Evolutionary conservation across 1,284 basidiomycete species (phyloP).

Genomic region (Mycocalia duriaeana): DNA sequence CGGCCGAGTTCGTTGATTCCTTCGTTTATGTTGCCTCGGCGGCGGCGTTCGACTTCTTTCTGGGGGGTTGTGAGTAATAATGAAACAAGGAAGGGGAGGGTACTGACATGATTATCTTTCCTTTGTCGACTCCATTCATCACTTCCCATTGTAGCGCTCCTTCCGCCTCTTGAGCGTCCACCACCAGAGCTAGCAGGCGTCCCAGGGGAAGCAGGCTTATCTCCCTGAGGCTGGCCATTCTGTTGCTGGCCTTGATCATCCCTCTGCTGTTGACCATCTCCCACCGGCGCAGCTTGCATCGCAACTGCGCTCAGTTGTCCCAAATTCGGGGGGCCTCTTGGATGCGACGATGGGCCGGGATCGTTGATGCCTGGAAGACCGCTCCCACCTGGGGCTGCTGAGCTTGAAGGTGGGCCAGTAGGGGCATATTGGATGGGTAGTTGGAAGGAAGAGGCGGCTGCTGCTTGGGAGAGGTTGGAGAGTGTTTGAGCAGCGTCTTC

Average conservation of each 20-base stretch:
- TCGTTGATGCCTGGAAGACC: constrained; percentile 45
- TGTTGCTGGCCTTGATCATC: background rate
- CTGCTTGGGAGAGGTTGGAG: constrained; percentile 53
- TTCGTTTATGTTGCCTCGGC: constrained; percentile 92
- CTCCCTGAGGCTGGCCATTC: background rate
- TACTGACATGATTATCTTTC: constrained; percentile 79
- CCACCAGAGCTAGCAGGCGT: constrained; percentile 21
- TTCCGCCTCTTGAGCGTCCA: constrained; percentile 40
- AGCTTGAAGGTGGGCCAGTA: too few relatives aligned
- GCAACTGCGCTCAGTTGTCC: constrained; percentile 53
- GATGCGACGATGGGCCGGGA: constrained; percentile 70
- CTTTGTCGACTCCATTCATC: constrained; percentile 80
- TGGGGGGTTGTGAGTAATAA: constrained; percentile 25
- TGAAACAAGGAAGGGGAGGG: constrained; percentile 1
- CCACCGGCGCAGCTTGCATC: constrained; percentile 33
- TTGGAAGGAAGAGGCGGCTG: constrained; percentile 27
- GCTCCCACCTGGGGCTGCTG: constrained; percentile 21
- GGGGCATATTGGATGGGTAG: constrained; percentile 25
- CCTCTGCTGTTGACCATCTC: constrained; percentile 11
- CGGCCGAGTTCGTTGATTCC: constrained; percentile 90
- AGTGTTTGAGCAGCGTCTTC: constrained; percentile 64
- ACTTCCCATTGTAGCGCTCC: constrained; percentile 55
- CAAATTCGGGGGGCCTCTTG: constrained; percentile 62
- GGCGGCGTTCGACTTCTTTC: constrained; percentile 96
- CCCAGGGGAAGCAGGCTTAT: constrained; percentile 9